A percentile compares a stretch with the other conserved stretches of the same genome.
Evolutionary conservation across 768 basidiomycete species (phyloP).

Genomic region (Tulasnella sp.): DNA sequence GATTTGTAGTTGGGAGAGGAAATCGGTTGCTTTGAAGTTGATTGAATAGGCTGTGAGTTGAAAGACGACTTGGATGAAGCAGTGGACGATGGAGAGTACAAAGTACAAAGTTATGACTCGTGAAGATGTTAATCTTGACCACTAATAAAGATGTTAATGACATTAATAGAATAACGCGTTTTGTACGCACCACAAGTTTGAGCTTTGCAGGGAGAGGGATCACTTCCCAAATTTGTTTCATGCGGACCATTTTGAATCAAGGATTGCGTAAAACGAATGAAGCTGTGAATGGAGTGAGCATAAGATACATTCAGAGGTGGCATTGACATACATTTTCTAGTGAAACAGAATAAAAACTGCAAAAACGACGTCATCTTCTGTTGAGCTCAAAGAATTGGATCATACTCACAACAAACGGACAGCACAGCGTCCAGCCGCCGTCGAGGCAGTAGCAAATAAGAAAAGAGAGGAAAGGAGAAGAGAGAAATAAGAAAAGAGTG

Average conservation of each 20-base stretch:
- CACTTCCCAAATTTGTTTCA: constrained; percentile 29
- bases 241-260: constrained; percentile 30
- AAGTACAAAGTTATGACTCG: constrained; percentile 53
- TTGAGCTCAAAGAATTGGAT: too few species aligned
- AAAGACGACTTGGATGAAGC: constrained; percentile 50
- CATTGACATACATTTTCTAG: too few species aligned
- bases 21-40: constrained; percentile 44
- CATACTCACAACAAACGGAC: too few species aligned
- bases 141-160: background rate
- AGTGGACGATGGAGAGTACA: constrained; percentile 51
- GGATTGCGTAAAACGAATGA: too few species aligned
- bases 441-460: too few species aligned
- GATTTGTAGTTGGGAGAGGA: constrained; percentile 38
- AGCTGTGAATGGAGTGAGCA: too few species aligned
- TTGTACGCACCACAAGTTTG: constrained; percentile 36
- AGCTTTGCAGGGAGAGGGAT: constrained; percentile 30
- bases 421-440: too few species aligned
- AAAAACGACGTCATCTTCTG: too few species aligned
- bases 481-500: too few species aligned
- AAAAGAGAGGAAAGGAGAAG: too few species aligned
- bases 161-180: background rate
- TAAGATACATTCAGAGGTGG: too few species aligned
- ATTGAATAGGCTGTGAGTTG: constrained; percentile 54
- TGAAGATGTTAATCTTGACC: constrained; percentile 45
- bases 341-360: too few species aligned